A percentile compares a stretch with the other conserved stretches of the same genome.
These are phyloP conservation scores for Tetragonia tetragonoides DNA, from an alignment of 148 eudicot genomes.

Conservation along the genomic window DNA sequence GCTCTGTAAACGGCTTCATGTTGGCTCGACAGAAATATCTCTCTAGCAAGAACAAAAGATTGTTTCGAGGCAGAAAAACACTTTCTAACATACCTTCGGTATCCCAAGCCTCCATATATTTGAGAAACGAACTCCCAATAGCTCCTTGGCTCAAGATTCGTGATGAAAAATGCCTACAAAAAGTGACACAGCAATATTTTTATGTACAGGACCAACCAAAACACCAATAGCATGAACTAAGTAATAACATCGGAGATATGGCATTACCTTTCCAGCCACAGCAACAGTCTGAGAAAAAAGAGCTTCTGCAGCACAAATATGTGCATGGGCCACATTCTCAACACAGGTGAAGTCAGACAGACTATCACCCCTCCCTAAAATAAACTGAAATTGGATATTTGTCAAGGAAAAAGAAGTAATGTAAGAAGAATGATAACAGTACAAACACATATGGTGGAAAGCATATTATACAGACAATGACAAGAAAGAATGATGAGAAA, in stretches of 20 bases:
- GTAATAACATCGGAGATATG: constrained; percentile 3
- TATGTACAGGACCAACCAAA: constrained; percentile 11
- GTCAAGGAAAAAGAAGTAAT: constrained; percentile 35
- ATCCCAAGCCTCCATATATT: constrained; percentile 68
- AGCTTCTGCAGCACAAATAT: constrained; percentile 86
- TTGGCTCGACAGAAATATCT: neutral
- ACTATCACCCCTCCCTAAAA: constrained; percentile 71
- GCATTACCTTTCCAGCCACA: constrained; percentile 80
- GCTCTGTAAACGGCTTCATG: neutral
- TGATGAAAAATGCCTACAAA: constrained; percentile 78
- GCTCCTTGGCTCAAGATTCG: constrained; percentile 71
- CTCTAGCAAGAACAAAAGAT: neutral
- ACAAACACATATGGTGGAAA: no score
- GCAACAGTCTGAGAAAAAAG: constrained; percentile 41
- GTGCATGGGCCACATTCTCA: constrained; percentile 95
- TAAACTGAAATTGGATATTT: constrained; percentile 71
- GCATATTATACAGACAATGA: neutral
- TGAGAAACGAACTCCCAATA: constrained; percentile 69
- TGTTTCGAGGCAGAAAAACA: constrained; percentile 5
- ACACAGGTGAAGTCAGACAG: constrained; percentile 82
- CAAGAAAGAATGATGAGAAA: neutral
- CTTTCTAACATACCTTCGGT: constrained; percentile 55
- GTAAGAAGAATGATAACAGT: neutral
- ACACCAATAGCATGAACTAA: neutral
- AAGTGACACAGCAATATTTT: constrained; percentile 5